phyloP scores from a whole-genome alignment of 768 basidiomycete genomes.

The Kwoniella sp. region DNA sequence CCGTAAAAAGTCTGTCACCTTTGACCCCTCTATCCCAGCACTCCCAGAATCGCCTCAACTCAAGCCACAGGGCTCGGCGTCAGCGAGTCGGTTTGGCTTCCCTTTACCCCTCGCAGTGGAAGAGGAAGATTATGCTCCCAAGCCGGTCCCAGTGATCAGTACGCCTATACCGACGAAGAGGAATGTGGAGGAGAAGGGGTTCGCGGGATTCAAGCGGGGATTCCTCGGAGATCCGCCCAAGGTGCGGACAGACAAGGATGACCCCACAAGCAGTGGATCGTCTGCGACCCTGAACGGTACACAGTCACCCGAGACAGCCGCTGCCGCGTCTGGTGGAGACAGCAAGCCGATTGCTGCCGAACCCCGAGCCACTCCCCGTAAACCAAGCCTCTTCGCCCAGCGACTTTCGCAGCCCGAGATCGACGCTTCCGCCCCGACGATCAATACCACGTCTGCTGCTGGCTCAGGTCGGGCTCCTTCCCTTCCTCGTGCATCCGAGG shows the following conservation, averaged over 20 bases:
- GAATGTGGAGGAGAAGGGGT: constrained; percentile 11
- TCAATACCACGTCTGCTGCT: constrained; percentile 1
- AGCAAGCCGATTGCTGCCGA: too few relatives aligned
- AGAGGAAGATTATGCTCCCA: constrained; percentile 7
- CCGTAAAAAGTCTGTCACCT: constrained; percentile 41
- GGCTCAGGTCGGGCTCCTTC: neutral
- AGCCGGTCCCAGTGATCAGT: constrained; percentile 28
- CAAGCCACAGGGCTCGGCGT: neutral
- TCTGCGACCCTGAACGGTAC: too few relatives aligned
- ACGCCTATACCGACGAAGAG: constrained; percentile 22
- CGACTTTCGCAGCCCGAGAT: constrained; percentile 14
- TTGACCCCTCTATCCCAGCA: constrained; percentile 33
- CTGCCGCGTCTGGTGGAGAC: neutral
- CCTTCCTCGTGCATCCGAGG: constrained; percentile 8
- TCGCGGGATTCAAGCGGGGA: constrained; percentile 38
- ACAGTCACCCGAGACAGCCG: too few relatives aligned
- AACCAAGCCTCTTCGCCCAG: constrained; percentile 41
- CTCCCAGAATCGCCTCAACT: constrained; percentile 29
- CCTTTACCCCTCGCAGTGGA: constrained; percentile 15
- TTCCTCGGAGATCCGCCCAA: constrained; percentile 20
- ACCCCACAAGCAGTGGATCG: too few relatives aligned
- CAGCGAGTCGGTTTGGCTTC: constrained; percentile 14
- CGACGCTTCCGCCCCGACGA: constrained; percentile 5
- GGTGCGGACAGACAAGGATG: neutral
- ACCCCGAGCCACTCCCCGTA: constrained; percentile 8